Base-by-base conservation (phyloP, 1,284 basidiomycete genomes). In the Limonomyces culmigenus region DNA sequence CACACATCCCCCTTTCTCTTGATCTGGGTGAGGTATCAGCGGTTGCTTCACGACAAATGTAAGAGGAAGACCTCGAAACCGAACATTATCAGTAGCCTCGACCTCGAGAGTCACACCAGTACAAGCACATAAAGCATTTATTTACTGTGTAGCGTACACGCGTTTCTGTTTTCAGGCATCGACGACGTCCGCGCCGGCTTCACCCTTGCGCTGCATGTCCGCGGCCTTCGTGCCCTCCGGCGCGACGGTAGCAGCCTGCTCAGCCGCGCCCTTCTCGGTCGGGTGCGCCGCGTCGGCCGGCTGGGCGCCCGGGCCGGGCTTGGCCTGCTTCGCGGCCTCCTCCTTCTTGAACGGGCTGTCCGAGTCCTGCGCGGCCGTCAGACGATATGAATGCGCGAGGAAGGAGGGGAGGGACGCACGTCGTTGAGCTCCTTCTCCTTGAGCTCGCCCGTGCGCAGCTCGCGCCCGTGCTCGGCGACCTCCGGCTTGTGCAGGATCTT, bases 211-310 rank as follows among this genome's bases (percentile, higher is more conserved):
- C 41, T 51, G 43, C 19, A 25, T 25, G 15, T 43, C 41, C 3
- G 42, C 45, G 32, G 47, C 37, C 30, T 40, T 41, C 4, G 47
- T 47, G 5, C 49, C 51, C 38, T 52, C 52, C 2, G 51, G 50
- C 27, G 48, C 47, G 21, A 47, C 47, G 13, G 49, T 49, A 15
- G 51, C 47, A 0, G 53, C 50, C 41, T 50, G 50, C 38, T 49
- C 44, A 19, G 43, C 33, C 34, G 41, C 42, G 6, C 46, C 48
- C 33, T 39, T 41, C 25, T 50, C 49, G 4, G 48, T 45, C 29
- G 43, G 39, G 32, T 46, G 43, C 17, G 35, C 35, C 23, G 29
- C 21, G 21, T 33, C 41, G n/a, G n/a, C n/a, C n/a, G n/a, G n/a
- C n/a, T n/a, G n/a, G n/a, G n/a, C n/a, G n/a, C n/a, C n/a, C n/a